Conservation (phyloP, 129 eudicot genomes). For the Calendula officinalis region DNA sequence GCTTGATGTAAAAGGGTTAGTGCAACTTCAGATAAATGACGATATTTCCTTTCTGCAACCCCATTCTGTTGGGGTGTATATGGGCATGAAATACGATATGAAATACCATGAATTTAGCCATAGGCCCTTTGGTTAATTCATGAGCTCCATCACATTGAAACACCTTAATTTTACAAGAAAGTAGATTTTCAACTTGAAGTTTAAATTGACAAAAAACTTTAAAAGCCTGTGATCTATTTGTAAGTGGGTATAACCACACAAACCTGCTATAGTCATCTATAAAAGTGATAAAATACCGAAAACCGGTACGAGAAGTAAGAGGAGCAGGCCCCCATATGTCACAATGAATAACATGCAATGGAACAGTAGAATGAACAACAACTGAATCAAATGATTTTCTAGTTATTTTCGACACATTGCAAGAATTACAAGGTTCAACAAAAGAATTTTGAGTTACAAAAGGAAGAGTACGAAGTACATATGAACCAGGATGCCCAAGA, state of each 20-base stretch:
- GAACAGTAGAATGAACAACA: neutral
- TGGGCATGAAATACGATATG: neutral
- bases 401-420: neutral
- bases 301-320: neutral
- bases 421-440: neutral
- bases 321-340: neutral
- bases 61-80: slow-evolving; percentile 4
- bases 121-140: neutral
- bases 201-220: neutral
- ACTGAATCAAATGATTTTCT: neutral
- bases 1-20: neutral
- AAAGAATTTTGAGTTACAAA: neutral
- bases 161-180: neutral
- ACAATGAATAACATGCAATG: neutral
- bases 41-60: neutral
- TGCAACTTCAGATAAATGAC: neutral
- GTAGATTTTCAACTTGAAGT: neutral
- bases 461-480: neutral
- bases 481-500: neutral
- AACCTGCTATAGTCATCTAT: neutral
- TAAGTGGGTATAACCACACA: neutral
- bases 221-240: neutral
- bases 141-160: neutral
- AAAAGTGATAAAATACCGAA: neutral
- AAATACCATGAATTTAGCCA: neutral